phyloP scores from a whole-genome alignment of 2,329 filamentous ascomycete species.

The Albifimbria verrucaria region DNA sequence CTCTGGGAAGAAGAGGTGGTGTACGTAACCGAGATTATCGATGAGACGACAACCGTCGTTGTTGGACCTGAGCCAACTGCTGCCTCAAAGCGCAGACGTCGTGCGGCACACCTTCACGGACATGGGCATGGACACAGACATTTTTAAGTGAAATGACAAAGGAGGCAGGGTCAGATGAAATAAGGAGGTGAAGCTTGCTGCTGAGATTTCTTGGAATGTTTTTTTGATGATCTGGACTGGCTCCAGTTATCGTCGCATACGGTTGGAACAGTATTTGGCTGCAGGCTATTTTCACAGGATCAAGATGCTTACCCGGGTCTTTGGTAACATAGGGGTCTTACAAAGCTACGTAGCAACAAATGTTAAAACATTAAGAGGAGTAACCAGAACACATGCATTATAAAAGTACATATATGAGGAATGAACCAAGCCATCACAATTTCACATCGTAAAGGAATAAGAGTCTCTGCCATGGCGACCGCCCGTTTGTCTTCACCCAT shows the following conservation, averaged over 20 bases:
- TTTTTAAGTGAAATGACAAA: constrained; percentile 12
- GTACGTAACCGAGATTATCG: constrained; percentile 45
- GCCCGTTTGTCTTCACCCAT: no score
- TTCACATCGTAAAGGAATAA: no score
- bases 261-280: constrained; percentile 32
- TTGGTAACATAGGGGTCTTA: constrained; percentile 30
- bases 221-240: constrained; percentile 30
- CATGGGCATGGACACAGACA: constrained; percentile 31
- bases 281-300: constrained; percentile 27
- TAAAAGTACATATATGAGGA: no score
- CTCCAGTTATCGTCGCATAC: constrained; percentile 30
- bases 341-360: constrained; percentile 23
- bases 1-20: constrained; percentile 54
- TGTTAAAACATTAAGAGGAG: constrained; percentile 10
- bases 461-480: no score
- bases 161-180: constrained; percentile 2
- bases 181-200: constrained; percentile 14
- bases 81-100: constrained; percentile 20
- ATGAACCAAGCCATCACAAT: no score
- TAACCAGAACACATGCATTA: neutral
- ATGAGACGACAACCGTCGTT: constrained; percentile 36
- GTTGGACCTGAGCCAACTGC: constrained; percentile 12
- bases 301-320: constrained; percentile 25
- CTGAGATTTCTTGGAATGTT: constrained; percentile 10
- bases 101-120: constrained; percentile 33